Conservation (phyloP, 495 filamentous ascomycete genomes). For the Penicillium ochrochloron region DNA sequence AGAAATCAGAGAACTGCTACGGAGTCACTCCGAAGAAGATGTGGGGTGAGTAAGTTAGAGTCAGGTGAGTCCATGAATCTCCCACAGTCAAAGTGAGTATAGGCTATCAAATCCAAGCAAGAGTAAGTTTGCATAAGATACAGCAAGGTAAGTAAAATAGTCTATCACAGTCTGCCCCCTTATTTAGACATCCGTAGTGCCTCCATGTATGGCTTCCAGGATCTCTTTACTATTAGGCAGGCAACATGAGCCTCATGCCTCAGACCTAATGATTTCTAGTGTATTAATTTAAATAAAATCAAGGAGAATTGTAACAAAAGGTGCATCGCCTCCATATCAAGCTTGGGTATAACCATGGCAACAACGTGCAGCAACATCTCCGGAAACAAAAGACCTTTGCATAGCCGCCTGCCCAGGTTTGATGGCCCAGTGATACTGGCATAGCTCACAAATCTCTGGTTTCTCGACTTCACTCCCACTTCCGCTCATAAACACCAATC, state of each 20-base stretch:
- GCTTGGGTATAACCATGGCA: neutral
- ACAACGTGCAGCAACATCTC: neutral
- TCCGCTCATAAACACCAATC: slow-evolving; percentile 53
- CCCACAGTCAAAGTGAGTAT: neutral
- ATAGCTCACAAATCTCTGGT: neutral
- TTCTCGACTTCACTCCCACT: slow-evolving; percentile 19
- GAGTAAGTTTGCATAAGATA: too few species aligned
- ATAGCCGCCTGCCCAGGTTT: too few species aligned
- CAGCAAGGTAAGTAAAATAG: too few species aligned
- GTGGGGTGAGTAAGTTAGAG: neutral
- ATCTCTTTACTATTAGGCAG: too few species aligned
- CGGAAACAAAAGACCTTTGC: neutral
- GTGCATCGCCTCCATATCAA: neutral
- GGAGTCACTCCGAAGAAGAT: neutral
- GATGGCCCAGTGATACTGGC: neutral
- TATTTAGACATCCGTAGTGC: too few species aligned
- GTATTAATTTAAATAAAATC: too few species aligned
- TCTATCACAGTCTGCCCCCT: too few species aligned
- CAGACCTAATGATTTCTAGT: too few species aligned
- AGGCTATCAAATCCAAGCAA: too few species aligned
- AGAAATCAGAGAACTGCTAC: neutral
- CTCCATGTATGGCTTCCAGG: too few species aligned
- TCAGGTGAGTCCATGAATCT: neutral
- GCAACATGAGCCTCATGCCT: too few species aligned
- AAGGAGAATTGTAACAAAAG: too few species aligned